phyloP scores from a whole-genome alignment of 495 filamentous ascomycete species.

The Platismatia glauca region DNA sequence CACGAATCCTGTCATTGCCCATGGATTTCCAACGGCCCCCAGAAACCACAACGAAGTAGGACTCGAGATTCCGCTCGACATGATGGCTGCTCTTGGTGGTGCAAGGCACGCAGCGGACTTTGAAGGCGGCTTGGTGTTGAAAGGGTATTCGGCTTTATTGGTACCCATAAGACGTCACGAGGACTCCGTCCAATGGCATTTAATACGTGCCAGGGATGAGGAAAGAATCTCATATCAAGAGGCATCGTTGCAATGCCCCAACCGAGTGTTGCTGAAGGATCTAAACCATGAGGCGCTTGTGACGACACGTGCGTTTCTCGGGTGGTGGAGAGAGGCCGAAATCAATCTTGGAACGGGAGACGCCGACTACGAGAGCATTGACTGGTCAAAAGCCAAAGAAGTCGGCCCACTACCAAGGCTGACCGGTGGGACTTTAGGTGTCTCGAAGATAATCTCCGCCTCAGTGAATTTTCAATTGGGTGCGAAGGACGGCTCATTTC shows the following conservation, averaged over 20 bases:
- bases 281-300: slow-evolving; percentile 12
- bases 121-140: slow-evolving; percentile 23
- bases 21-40: slow-evolving; percentile 19
- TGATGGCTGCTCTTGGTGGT: slow-evolving; percentile 23
- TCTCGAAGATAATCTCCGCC: slow-evolving; percentile 17
- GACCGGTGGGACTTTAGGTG: slow-evolving; percentile 18
- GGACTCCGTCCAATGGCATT: slow-evolving; percentile 26
- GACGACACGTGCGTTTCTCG: slow-evolving; percentile 22
- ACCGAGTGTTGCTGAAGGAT: slow-evolving; percentile 10
- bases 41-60: slow-evolving; percentile 18
- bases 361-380: slow-evolving; percentile 19
- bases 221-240: slow-evolving; percentile 21
- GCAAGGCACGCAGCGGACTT: slow-evolving; percentile 21
- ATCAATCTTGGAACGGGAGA: slow-evolving; percentile 15
- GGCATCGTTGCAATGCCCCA: background rate
- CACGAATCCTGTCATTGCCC: slow-evolving; percentile 21
- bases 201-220: slow-evolving; percentile 6
- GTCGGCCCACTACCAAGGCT: background rate
- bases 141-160: slow-evolving; percentile 24
- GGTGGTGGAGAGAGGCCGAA: slow-evolving; percentile 20
- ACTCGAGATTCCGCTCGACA: slow-evolving; percentile 20
- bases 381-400: slow-evolving; percentile 23
- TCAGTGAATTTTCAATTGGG: slow-evolving; percentile 20
- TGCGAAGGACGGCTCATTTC: slow-evolving; percentile 22
- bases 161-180: slow-evolving; percentile 17